Percentiles rank a stretch among this genome's conserved stretches.
Evolutionary conservation across 257 asterid species (phyloP).

Genomic region (Nicotiana tomentosiformis): DNA sequence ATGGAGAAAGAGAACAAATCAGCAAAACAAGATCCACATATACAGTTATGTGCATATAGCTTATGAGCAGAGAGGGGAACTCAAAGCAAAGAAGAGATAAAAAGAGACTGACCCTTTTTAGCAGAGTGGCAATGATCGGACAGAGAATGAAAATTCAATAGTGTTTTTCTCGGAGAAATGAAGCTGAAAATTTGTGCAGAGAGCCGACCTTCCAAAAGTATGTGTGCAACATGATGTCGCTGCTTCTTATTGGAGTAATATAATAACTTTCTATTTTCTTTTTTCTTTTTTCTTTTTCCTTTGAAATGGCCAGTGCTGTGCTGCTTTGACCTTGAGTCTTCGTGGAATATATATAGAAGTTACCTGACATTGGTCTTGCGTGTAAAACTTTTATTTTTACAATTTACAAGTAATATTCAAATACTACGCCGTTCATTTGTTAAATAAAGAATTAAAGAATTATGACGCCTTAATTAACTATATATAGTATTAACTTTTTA

Average conservation of each 20-base stretch:
- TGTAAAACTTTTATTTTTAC: background rate
- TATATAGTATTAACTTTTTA: too few relatives aligned
- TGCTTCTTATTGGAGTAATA: background rate
- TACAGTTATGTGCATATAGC: background rate
- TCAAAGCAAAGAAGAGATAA: background rate
- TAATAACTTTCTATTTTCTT: background rate
- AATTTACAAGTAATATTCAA: background rate
- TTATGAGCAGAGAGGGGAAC: background rate
- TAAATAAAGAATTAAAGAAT: too few relatives aligned
- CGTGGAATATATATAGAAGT: background rate
- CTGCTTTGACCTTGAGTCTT: background rate
- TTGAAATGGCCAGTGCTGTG: background rate
- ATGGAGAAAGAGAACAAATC: background rate
- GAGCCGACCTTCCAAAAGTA: constrained; percentile 5
- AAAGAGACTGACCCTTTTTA: background rate
- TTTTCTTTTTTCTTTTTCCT: background rate
- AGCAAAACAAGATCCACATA: background rate
- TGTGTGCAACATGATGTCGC: constrained; percentile 2
- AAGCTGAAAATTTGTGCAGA: constrained; percentile 8
- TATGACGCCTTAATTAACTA: too few relatives aligned
- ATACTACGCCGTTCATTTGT: too few relatives aligned
- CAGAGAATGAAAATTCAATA: background rate
- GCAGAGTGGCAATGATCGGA: background rate
- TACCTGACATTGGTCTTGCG: background rate
- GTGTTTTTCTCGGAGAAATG: background rate